Conservation (phyloP, 2,329 filamentous ascomycete genomes). For the Gliomastix tumulicola region DNA sequence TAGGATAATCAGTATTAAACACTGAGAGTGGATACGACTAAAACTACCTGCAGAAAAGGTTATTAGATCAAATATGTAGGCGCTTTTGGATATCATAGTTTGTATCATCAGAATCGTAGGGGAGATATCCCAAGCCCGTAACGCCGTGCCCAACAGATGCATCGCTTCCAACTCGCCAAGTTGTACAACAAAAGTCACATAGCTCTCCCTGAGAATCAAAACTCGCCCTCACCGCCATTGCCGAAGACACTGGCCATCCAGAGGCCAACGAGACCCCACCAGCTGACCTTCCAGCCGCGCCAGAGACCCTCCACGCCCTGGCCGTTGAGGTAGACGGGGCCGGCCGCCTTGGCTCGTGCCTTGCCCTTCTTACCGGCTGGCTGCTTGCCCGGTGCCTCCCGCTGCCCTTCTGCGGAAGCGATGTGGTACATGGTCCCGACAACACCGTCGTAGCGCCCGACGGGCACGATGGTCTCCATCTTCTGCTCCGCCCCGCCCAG, state of each 20-base stretch:
- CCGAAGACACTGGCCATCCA: conserved; percentile 64
- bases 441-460: conserved; percentile 77
- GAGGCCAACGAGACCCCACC: conserved; percentile 69
- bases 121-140: conserved; percentile 24
- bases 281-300: conserved; percentile 70
- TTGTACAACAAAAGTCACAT: conserved; percentile 1
- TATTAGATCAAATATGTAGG: too few relatives aligned
- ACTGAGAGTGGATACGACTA: too few relatives aligned
- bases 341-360: conserved; percentile 18
- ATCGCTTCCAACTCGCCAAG: conserved; percentile 9
- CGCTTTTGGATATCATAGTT: conserved; percentile 18
- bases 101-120: conserved; percentile 30
- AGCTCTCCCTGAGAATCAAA: conserved; percentile 24
- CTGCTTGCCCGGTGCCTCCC: conserved; percentile 27
- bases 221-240: conserved; percentile 54
- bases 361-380: conserved; percentile 23
- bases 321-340: conserved; percentile 42
- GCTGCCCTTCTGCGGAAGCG: conserved; percentile 70
- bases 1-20: too few relatives aligned
- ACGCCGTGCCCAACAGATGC: conserved; percentile 24
- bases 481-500: conserved; percentile 31
- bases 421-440: conserved; percentile 90
- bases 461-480: conserved; percentile 69
- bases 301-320: conserved; percentile 64
- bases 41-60: too few relatives aligned